Base-by-base conservation (phyloP, 2,329 filamentous ascomycete species). In the Penicillium sclerotigenum region DNA sequence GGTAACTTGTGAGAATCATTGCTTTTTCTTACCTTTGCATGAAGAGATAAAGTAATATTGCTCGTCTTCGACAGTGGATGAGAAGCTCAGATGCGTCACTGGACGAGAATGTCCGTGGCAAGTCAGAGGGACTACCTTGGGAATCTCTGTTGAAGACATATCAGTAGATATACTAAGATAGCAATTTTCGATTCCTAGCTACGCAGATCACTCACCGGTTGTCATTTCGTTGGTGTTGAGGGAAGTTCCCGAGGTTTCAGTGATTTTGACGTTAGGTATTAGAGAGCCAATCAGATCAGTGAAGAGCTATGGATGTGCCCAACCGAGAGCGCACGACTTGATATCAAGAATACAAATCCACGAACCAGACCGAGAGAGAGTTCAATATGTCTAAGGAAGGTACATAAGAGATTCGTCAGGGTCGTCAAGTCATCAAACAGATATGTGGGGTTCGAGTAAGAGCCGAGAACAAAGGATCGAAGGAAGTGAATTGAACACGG, bases 41-140 rank as follows among this genome's bases (percentile, higher is more conserved):
- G 92, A 91, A 26, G 92, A 96, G 62, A 97, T 92, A 70, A 97
- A 82, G 73, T 94, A 96, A 76, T 94, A 97, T 62, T 87, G 84
- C 61, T 91, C 89, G 64, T 91, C 88, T 69, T 91, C 88, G 61
- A 91, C 85, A 14, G 92, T 81, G 13, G 88, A 85, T 24, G 92
- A 97, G 77, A 97, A 97, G 73, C 86, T 89, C 68, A 96, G 84
- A 74, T 97, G 92, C 7, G 92, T 91, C 51, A 97, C 91, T 1
- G 92, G 92, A 57, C 92, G 86, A 50, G 92, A 96, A 75, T 97
- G 92, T 60, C 92, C 92, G 75, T 97, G 92, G 75, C 92, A 97
- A 63, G 92, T 97, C 73, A 97, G 78, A 54, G 92, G 92, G 52
- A 96, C 91, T 56, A 91, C 90, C 61, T 77, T 77, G 16, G 74